A percentile compares a stretch with the other conserved stretches of the same genome.
These are phyloP conservation scores for Monosporascus ibericus DNA, from an alignment of 2,329 filamentous ascomycete species.

Conservation along the genomic window DNA sequence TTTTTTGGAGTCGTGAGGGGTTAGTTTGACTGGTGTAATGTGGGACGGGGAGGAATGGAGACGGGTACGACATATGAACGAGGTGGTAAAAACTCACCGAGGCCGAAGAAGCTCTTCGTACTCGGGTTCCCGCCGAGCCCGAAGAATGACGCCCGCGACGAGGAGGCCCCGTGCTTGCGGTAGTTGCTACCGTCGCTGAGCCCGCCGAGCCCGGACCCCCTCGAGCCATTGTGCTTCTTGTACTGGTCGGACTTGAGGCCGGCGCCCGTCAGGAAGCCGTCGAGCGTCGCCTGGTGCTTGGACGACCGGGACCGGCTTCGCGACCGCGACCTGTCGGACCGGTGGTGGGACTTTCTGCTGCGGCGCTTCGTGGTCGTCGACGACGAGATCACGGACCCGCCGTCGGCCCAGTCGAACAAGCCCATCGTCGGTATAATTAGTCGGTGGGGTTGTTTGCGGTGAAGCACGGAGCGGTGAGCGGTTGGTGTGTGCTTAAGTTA, in stretches of 20 bases:
- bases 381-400: conserved; percentile 34
- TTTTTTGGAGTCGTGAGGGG: not conserved
- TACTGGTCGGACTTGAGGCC: conserved; percentile 11
- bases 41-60: not conserved
- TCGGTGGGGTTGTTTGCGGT: too few species aligned
- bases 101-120: conserved; percentile 25
- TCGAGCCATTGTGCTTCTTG: conserved; percentile 17
- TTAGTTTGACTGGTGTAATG: not conserved
- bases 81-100: conserved; percentile 13
- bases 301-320: conserved; percentile 11
- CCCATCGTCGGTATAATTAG: conserved; percentile 22
- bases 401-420: conserved; percentile 29
- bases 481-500: too few species aligned
- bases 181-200: conserved; percentile 4
- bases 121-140: conserved; percentile 23
- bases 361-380: conserved; percentile 14
- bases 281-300: conserved; percentile 23
- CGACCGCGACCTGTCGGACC: conserved; percentile 12
- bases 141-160: conserved; percentile 20
- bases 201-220: conserved; percentile 8
- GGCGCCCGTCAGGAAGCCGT: conserved; percentile 12
- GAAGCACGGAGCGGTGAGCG: too few species aligned
- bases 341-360: conserved; percentile 7
- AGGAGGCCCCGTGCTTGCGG: conserved; percentile 4
- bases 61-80: not conserved